Evolutionary conservation across 768 basidiomycete genomes (phyloP).

Genomic region (Lentinula sp.): DNA sequence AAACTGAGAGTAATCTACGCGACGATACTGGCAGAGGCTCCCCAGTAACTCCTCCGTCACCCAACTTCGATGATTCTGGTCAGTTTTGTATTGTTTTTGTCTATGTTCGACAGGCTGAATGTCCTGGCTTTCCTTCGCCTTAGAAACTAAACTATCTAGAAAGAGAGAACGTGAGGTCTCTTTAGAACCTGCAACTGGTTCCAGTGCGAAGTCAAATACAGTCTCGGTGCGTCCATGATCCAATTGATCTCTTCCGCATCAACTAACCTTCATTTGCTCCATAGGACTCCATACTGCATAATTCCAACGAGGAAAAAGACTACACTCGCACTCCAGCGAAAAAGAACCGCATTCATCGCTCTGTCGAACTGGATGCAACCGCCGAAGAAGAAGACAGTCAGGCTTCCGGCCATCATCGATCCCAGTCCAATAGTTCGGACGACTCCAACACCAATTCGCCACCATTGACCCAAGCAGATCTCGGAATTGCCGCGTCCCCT

Average conservation of each 20-base stretch:
- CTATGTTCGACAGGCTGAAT: constrained; percentile 2
- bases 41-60: constrained; percentile 38
- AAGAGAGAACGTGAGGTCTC: constrained; percentile 80
- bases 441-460: constrained; percentile 36
- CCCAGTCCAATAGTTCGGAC: constrained; percentile 12
- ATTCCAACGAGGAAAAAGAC: constrained; percentile 33
- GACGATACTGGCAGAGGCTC: constrained; percentile 11
- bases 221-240: constrained; percentile 24
- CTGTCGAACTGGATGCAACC: constrained; percentile 42
- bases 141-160: constrained; percentile 48
- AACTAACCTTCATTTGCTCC: constrained; percentile 10
- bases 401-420: constrained; percentile 2
- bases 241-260: constrained; percentile 9
- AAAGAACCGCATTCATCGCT: constrained; percentile 55
- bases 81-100: constrained; percentile 16
- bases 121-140: constrained; percentile 6
- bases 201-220: constrained; percentile 40
- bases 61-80: constrained; percentile 40
- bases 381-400: constrained; percentile 54
- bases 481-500: constrained; percentile 48
- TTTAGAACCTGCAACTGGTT: constrained; percentile 44
- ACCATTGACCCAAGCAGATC: constrained; percentile 28
- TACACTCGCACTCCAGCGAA: constrained; percentile 63
- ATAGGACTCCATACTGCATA: neutral
- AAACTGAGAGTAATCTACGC: neutral